Evolutionary conservation across 164 flowering plant species (phyloP).

Genomic region (Piper longum): DNA sequence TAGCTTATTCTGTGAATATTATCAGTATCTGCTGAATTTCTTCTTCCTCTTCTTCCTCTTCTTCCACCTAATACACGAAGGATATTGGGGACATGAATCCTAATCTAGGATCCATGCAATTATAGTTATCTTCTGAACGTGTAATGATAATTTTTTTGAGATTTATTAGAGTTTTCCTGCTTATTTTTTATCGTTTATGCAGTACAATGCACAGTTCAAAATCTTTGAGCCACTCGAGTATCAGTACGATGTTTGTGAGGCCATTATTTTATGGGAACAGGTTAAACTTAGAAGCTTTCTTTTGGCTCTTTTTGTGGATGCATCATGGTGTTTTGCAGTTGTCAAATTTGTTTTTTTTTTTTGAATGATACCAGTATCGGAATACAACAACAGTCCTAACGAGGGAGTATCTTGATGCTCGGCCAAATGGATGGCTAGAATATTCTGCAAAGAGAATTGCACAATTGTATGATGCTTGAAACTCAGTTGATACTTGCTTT

Average conservation of each 20-base stretch:
- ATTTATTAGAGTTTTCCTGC: background rate
- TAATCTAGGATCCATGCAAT: too few species aligned
- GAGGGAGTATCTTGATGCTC: conserved; percentile 85
- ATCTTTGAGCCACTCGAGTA: conserved; percentile 76
- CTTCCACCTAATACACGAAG: too few species aligned
- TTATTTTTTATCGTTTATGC: conserved; percentile 6
- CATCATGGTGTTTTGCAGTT: conserved; percentile 1
- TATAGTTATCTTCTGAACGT: too few species aligned
- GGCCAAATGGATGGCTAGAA: conserved; percentile 95
- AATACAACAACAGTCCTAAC: conserved; percentile 97
- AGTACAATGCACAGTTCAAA: conserved; percentile 86
- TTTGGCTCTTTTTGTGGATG: background rate
- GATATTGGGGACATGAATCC: too few species aligned
- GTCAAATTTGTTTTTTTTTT: conserved; percentile 11
- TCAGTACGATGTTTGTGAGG: conserved; percentile 80
- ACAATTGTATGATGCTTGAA: conserved; percentile 53
- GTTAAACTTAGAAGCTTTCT: conserved; percentile 15
- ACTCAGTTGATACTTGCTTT: background rate
- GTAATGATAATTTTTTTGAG: too few species aligned
- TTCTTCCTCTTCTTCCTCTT: too few species aligned
- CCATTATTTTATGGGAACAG: conserved; percentile 93
- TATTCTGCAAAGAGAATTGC: conserved; percentile 97
- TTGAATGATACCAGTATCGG: conserved; percentile 61
- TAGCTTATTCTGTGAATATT: conserved; percentile 15
- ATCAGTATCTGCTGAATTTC: too few species aligned